phyloP scores from a whole-genome alignment of 2,329 filamentous ascomycete species.

The Aspergillus versicolor region DNA sequence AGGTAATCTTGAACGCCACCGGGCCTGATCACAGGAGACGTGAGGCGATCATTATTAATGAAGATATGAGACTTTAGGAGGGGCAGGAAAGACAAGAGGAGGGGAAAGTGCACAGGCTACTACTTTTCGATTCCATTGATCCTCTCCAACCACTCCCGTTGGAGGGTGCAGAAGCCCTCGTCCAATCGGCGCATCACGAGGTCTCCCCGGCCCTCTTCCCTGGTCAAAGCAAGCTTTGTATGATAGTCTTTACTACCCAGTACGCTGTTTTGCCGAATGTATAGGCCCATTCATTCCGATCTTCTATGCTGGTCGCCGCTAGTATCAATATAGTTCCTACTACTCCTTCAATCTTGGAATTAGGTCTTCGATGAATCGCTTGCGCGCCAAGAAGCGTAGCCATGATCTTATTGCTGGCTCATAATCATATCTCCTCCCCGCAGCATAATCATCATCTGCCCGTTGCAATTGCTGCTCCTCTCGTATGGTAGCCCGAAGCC shows the following conservation, averaged over 20 bases:
- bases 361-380: constrained; percentile 54
- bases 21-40: not conserved
- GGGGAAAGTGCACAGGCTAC: not conserved
- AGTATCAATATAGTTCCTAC: not conserved
- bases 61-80: not conserved
- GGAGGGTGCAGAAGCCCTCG: constrained; percentile 3
- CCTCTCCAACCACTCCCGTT: not conserved
- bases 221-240: not conserved
- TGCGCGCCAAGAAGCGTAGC: constrained; percentile 67
- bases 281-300: not conserved
- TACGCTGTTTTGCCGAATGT: no score
- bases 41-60: not conserved
- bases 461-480: constrained; percentile 41
- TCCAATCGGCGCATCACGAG: constrained; percentile 23
- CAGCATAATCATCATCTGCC: constrained; percentile 42
- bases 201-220: not conserved
- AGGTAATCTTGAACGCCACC: constrained; percentile 2
- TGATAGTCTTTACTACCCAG: not conserved
- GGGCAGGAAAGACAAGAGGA: not conserved
- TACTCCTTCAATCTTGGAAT: constrained; percentile 1
- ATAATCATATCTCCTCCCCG: constrained; percentile 59
- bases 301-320: not conserved
- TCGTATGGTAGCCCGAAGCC: constrained; percentile 35
- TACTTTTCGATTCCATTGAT: not conserved
- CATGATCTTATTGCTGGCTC: constrained; percentile 67